These are phyloP conservation scores for Triticum timopheevii DNA, from an alignment of 176 grass and related monocot genomes.

Conservation along the genomic window DNA sequence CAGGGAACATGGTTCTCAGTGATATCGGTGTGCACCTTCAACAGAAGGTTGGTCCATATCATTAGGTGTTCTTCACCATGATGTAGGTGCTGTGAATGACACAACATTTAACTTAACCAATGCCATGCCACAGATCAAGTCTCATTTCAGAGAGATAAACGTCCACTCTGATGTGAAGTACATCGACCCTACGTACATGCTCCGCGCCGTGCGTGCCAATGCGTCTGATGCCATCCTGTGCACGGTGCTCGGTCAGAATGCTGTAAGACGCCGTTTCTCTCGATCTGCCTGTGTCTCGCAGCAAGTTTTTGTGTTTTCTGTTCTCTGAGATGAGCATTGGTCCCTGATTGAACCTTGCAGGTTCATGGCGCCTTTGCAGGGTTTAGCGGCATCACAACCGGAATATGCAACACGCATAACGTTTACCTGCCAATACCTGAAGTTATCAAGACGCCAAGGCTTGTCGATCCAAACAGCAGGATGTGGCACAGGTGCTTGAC, in stretches of 20 bases:
- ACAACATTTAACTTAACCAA: slow-evolving; percentile 8
- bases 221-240: slow-evolving; percentile 97
- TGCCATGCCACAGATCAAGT: slow-evolving; percentile 70
- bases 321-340: not conserved
- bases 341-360: slow-evolving; percentile 31
- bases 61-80: not conserved
- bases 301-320: not conserved
- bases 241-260: slow-evolving; percentile 96
- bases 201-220: slow-evolving; percentile 88
- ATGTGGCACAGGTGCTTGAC: slow-evolving; percentile 99
- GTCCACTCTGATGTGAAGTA: slow-evolving; percentile 88
- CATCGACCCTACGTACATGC: slow-evolving; percentile 96
- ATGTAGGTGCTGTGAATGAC: not conserved
- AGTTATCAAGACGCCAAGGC: slow-evolving; percentile 65
- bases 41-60: slow-evolving; percentile 62
- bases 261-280: slow-evolving; percentile 46
- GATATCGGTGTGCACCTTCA: slow-evolving; percentile 93
- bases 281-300: not conserved
- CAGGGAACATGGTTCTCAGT: slow-evolving; percentile 83
- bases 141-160: slow-evolving; percentile 74
- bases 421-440: slow-evolving; percentile 85
- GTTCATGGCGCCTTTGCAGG: slow-evolving; percentile 92
- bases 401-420: slow-evolving; percentile 82
- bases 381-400: slow-evolving; percentile 92
- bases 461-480: slow-evolving; percentile 78